Conservation (phyloP, 331 rosid species). For the Acacia pycnantha region DNA sequence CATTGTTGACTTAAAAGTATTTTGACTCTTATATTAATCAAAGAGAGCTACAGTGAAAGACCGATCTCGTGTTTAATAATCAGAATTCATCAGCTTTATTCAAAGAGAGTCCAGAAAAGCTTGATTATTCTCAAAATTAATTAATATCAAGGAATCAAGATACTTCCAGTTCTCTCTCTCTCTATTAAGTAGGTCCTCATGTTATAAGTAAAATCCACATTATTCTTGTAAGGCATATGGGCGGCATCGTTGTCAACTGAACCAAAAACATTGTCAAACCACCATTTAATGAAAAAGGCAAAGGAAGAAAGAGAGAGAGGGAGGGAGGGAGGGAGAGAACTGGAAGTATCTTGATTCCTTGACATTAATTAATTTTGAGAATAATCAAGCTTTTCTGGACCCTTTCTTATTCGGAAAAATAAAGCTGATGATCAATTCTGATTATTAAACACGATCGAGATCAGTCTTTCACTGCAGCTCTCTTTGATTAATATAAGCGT, state of each 20-base stretch:
- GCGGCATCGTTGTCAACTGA: background rate
- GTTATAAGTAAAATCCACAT: background rate
- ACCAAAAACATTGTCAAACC: background rate
- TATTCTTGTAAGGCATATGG: background rate
- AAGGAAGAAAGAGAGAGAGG: no score
- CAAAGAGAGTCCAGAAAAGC: background rate
- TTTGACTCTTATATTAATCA: background rate
- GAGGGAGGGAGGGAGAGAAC: no score
- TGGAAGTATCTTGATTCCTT: background rate
- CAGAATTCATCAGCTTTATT: background rate
- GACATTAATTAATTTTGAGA: background rate
- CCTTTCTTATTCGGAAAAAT: background rate
- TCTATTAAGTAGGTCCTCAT: no score
- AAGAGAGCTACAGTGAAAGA: background rate
- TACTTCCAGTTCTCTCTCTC: background rate
- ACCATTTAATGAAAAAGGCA: background rate
- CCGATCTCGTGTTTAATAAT: background rate
- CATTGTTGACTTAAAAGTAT: conserved; percentile 15
- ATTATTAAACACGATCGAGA: background rate
- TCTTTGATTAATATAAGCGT: background rate
- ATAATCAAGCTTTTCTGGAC: background rate
- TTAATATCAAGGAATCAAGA: background rate
- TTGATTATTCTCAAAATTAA: background rate
- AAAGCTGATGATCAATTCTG: background rate
- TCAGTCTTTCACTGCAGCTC: background rate